Evolutionary conservation across 352 stramenopile species (phyloP).

Genomic region (Pythium grandisporangium): DNA sequence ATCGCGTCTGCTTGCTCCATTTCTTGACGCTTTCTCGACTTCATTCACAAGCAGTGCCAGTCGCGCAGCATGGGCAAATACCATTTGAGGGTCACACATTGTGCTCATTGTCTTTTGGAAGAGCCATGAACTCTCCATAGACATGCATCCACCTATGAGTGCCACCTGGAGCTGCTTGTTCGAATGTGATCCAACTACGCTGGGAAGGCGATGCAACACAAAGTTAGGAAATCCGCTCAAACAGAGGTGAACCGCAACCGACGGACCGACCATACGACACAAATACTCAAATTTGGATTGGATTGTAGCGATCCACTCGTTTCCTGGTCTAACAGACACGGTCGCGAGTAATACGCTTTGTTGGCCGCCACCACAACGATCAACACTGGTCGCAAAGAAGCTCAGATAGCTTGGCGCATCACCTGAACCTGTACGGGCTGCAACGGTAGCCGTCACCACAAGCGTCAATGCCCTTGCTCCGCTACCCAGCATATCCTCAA

Average conservation of each 20-base stretch:
- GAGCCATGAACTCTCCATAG: not conserved
- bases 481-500: not conserved
- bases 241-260: not conserved
- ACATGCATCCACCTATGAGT: not conserved
- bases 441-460: not conserved
- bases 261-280: not conserved
- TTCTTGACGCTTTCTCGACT: no score
- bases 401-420: no score
- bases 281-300: not conserved
- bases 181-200: no score
- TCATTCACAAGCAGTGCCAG: not conserved
- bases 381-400: no score
- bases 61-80: not conserved
- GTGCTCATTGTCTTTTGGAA: not conserved
- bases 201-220: not conserved
- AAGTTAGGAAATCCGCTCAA: not conserved
- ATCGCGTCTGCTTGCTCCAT: no score
- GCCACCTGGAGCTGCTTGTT: no score
- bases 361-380: no score
- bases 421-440: not conserved
- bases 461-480: not conserved
- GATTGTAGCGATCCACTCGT: not conserved
- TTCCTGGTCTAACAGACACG: not conserved
- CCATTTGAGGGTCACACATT: not conserved
- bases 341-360: not conserved